These are phyloP conservation scores for Penicillium tannophilum DNA, from an alignment of 495 filamentous ascomycete species.

Conservation along the genomic window DNA sequence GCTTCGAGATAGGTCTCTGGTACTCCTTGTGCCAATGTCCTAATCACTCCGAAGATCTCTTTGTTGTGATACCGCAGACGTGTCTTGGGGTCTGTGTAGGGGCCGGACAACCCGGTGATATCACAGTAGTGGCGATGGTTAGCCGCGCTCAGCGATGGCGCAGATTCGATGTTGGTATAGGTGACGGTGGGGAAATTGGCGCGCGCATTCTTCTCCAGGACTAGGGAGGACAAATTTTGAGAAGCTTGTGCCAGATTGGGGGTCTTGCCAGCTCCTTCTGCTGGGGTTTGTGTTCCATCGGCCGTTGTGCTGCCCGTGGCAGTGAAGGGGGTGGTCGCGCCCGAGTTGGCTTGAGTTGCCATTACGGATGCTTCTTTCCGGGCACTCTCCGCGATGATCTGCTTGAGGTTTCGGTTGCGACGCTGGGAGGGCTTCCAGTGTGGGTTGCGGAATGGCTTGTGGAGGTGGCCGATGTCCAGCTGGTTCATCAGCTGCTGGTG, in stretches of 20 bases:
- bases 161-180: constrained; percentile 92
- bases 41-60: constrained; percentile 83
- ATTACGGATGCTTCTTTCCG: constrained; percentile 80
- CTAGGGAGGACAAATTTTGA: constrained; percentile 79
- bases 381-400: constrained; percentile 86
- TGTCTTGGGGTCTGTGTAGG: constrained; percentile 93
- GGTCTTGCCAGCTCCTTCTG: constrained; percentile 51
- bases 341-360: constrained; percentile 80
- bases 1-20: constrained; percentile 87
- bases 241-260: constrained; percentile 82
- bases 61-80: constrained; percentile 84
- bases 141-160: constrained; percentile 75
- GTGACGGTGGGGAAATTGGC: constrained; percentile 59
- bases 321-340: constrained; percentile 70
- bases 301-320: constrained; percentile 56
- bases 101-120: constrained; percentile 83
- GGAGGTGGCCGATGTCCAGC: constrained; percentile 81
- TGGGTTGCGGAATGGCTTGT: constrained; percentile 83
- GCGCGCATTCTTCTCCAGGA: constrained; percentile 71
- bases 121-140: constrained; percentile 88
- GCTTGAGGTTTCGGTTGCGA: constrained; percentile 97
- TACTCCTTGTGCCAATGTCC: constrained; percentile 72
- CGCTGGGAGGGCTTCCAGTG: constrained; percentile 90
- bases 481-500: constrained; percentile 72
- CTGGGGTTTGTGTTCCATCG: constrained; percentile 58